Base-by-base conservation (phyloP, 257 asterid genomes). In the Thymus quinquecostatus region DNA sequence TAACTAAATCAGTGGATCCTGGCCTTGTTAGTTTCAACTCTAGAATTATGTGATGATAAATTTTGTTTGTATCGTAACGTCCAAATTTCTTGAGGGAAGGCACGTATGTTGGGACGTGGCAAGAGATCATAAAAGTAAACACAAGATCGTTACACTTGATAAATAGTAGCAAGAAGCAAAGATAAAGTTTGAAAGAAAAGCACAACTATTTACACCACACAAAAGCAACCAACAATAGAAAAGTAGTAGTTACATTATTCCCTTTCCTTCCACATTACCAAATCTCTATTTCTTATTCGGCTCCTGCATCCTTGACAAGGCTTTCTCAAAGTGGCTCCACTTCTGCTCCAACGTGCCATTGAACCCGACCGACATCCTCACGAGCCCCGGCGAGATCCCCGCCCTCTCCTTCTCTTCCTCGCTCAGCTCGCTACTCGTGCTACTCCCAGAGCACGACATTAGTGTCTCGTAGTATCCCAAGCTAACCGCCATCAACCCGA, bases 401-500 rank as follows among this genome's bases (percentile, higher is more conserved):
- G 97, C 96, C 81, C 84, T 11, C 5, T 60, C 81, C 71, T 89
- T 89, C 88, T 91, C 99, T 3, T 86, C 92, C 0, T 75, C 78
- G 21, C 76, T 89, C 89, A 94, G 21, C 36, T 94, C 99, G 8
- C 99, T 94, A 29, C 99, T 94, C 2, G 99, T 94, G 82, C 97
- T 89, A 11, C 95, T 91, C 8, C 97, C 95, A 0, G 99, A 94
- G 85, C 97, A 91, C 2, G 99, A 94, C 97, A 93, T 93, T 0
- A 93, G 79, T 0, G 98, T 93, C 81, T 91, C 98, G 11, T 91
- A 91, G 77, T 93, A 93, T 2, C 98, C 98, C 74, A 93, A 76
- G 77, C 98, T 93, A 1, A 93, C 98, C 0, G 97, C 98, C 95
- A 93, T 87, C 60, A 93, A 74, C 77, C 98, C 98, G 27, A 94